Evolutionary conservation across 2,329 filamentous ascomycete species (phyloP), one percentile per base, ranked within the genome.

Genomic region (Talaromyces sp.): DNA sequence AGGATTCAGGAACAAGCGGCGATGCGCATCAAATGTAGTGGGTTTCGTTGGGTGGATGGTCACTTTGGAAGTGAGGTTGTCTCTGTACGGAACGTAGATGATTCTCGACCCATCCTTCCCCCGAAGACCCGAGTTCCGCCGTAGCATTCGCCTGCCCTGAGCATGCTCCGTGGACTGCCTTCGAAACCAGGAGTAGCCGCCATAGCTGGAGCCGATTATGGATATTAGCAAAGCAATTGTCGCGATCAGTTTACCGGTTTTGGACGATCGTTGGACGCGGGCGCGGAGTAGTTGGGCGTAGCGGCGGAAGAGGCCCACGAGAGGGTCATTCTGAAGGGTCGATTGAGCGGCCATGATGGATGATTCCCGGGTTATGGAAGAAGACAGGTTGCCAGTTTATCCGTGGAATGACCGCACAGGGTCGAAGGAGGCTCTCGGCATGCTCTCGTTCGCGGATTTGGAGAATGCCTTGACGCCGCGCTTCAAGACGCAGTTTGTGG

Each of bases 51-150:
- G 89, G 72, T 91, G 83, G 65, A 99, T 97, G 61, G 90, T 89
- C 55, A 99, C 94, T 75, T 96, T 96, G 67, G 92, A 90, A 2
- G 92, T 96, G 53, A 70, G 62, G 28, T 70, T 72, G 67, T 92
- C 86, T 75, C 91, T 92, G 76, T 96, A 95, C 1, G 94, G 93
- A 31, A 99, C 95, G 72, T 95, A 98, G 62, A 99, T 95, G 14
- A 92, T 96, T 60, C 95, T 85, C 56, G 92, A 94, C 56, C 95
- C 95, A 81, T 98, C 95, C 78, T 97, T 97, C 69, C 94, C 92
- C 76, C 90, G 87, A 65, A 98, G 82, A 70, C 92, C 96, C 34
- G 94, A 98, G 77, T 99, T 99, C 63, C 91, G 89, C 62, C 95
- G 87, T 65, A 98, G 81, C 59, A 99, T 83, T 66, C 90, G 89